Evolutionary conservation across 2,329 filamentous ascomycete species (phyloP), one percentile per base, ranked within the genome.

Genomic region (Colletotrichum tanaceti): DNA sequence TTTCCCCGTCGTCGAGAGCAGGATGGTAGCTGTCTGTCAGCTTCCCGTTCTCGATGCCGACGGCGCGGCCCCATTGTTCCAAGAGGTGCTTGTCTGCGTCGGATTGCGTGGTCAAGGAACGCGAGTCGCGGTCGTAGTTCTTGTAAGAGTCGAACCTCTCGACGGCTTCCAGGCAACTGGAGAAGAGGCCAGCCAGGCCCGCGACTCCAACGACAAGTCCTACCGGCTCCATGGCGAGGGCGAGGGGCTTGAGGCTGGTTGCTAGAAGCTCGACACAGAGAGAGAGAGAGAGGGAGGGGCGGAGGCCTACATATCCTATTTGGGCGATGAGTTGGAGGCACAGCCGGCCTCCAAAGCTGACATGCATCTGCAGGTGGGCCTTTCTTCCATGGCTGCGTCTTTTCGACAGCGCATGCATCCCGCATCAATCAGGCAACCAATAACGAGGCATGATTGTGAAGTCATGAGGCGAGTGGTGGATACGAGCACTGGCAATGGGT

Each of bases 151-250:
- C 53, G 2, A 74, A 44, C 5, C 46, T 65, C 0, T 73, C 65
- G 0, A 73, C 24, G 2, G 67, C 72, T 1, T 76, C 72, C 2
- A 75, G n/a, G 14, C 72, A 75, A 0, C 69, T 28, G 47, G 66
- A 72, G 39, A 74, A 75, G 0, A 76, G 67, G 6, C 73, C 71
- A 3, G 63, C 66, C 2, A 74, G 70, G 6, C 71, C 71, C 6
- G 62, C 53, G 35, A 74, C 28, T 20, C 71, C 70, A n/a, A 74
- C 49, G 0, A 63, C 65, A 3, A 75, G 61, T 18, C 71, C 61
- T 5, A 68, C 53, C 4, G 65, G 22, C 24, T 74, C 72, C 73
- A 74, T 74, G n/a, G 14, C 2, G 14, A 7, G 20, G n/a, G n/a
- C n/a, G n/a, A n/a, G n/a, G n/a, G n/a, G n/a, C n/a, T n/a, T n/a